These are phyloP conservation scores for Salix caprea DNA, from an alignment of 345 rosid genomes.

Conservation along the genomic window DNA sequence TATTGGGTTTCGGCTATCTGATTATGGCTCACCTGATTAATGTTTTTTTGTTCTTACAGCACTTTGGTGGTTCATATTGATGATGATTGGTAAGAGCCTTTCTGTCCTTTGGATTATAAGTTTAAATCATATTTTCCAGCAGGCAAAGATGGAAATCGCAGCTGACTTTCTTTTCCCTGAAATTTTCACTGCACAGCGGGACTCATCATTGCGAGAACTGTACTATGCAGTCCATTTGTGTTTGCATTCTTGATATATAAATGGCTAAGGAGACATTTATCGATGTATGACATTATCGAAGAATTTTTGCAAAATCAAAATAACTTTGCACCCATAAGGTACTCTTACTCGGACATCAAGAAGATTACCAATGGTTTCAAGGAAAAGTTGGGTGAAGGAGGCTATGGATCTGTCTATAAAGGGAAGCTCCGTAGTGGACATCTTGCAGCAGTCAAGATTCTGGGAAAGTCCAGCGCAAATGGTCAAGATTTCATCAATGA, in stretches of 20 bases:
- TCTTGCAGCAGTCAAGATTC: not conserved
- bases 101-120: not conserved
- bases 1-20: not conserved
- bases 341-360: conserved; percentile 10
- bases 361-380: conserved; percentile 16
- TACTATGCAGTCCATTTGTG: not conserved
- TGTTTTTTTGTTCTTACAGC: conserved; percentile 1
- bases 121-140: not conserved
- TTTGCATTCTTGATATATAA: not conserved
- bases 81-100: conserved; percentile 7
- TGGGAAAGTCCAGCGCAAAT: no score
- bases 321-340: conserved; percentile 15
- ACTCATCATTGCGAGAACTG: not conserved
- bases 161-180: not conserved
- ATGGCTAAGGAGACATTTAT: conserved; percentile 13
- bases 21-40: not conserved
- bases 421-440: conserved; percentile 14
- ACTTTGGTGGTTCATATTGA: not conserved
- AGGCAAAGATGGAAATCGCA: not conserved
- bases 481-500: no score
- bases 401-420: conserved; percentile 16
- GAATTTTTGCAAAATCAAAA: conserved; percentile 5
- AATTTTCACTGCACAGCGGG: conserved; percentile 1
- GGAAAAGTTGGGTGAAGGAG: conserved; percentile 15
- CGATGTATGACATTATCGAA: conserved; percentile 5